These are phyloP conservation scores for Neurospora sp. DNA, from an alignment of 495 filamentous ascomycete genomes.

Conservation along the genomic window DNA sequence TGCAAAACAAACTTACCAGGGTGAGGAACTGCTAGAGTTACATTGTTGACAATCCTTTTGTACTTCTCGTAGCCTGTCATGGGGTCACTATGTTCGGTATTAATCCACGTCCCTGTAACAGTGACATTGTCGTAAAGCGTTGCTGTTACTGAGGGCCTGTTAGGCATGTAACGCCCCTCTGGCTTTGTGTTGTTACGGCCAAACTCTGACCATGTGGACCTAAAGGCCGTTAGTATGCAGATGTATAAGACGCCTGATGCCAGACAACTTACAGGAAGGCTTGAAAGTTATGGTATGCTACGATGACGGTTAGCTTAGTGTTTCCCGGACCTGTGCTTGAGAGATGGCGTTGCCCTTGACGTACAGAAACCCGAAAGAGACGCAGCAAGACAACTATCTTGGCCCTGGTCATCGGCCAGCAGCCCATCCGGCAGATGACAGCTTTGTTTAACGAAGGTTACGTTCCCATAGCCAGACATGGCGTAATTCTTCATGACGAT, in stretches of 20 bases:
- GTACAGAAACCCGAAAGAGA: conserved; percentile 48
- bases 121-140: conserved; percentile 59
- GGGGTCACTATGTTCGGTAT: conserved; percentile 35
- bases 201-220: conserved; percentile 36
- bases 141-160: conserved; percentile 43
- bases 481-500: conserved; percentile 45
- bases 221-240: neutral
- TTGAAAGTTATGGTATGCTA: conserved; percentile 24
- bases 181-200: conserved; percentile 23
- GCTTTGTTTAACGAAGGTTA: conserved; percentile 34
- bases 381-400: conserved; percentile 51
- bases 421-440: conserved; percentile 51
- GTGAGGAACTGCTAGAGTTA: conserved; percentile 67
- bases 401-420: conserved; percentile 26
- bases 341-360: neutral
- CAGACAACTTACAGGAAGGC: conserved; percentile 19
- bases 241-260: neutral
- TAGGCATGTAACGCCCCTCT: conserved; percentile 23
- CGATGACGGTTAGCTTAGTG: neutral
- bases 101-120: conserved; percentile 51
- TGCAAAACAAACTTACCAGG: conserved; percentile 12
- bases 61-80: conserved; percentile 33
- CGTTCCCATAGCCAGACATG: conserved; percentile 47
- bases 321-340: neutral
- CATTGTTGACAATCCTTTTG: conserved; percentile 53